These are phyloP conservation scores for Malus hybrid DNA, from an alignment of 331 rosid genomes.

Conservation along the genomic window DNA sequence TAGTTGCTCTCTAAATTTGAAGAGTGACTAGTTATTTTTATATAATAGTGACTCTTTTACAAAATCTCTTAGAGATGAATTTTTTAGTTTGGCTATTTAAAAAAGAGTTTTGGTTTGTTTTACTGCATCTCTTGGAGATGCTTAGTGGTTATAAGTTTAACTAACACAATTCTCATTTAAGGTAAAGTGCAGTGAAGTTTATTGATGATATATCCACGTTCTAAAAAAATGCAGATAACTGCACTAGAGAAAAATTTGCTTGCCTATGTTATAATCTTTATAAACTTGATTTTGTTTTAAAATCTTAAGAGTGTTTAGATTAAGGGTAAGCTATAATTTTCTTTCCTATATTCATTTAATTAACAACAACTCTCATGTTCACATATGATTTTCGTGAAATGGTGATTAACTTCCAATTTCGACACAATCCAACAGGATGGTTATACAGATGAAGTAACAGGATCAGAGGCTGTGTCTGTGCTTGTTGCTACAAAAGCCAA, in stretches of 20 bases:
- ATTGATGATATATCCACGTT: neutral
- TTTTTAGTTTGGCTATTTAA: too few relatives aligned
- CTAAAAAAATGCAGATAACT: neutral
- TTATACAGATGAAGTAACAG: slow-evolving; percentile 55
- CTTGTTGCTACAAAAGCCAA: slow-evolving; percentile 88
- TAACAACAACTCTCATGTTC: too few relatives aligned
- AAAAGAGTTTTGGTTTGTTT: too few relatives aligned
- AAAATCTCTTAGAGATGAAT: too few relatives aligned
- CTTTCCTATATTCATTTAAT: too few relatives aligned
- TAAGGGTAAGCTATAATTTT: neutral
- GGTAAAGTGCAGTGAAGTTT: neutral
- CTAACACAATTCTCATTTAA: neutral
- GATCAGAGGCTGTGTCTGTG: slow-evolving; percentile 53
- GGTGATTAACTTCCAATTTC: neutral
- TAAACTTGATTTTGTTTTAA: neutral
- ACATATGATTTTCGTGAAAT: neutral
- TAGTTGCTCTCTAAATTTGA: too few relatives aligned
- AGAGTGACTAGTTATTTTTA: too few relatives aligned
- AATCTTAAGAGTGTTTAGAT: neutral
- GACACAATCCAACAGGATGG: slow-evolving; percentile 53
- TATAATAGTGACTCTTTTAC: too few relatives aligned
- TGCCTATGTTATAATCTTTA: neutral
- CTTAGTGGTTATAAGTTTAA: neutral
- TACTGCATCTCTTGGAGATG: too few relatives aligned
- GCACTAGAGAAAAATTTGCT: neutral